Conservation (phyloP, 345 rosid genomes). For the Hypericum androsaemum region DNA sequence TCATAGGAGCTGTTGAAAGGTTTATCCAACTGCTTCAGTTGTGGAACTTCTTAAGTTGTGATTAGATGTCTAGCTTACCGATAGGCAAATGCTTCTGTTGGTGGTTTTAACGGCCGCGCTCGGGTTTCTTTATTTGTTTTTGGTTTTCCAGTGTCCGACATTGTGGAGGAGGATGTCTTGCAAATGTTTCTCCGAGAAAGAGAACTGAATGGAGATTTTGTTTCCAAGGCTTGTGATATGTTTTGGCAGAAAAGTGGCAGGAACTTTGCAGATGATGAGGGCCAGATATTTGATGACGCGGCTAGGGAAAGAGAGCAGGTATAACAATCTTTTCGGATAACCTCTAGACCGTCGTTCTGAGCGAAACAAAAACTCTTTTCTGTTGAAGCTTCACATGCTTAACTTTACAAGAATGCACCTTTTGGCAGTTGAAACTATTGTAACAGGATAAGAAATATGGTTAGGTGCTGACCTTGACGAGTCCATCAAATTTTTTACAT, state of each 20-base stretch:
- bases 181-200: slow-evolving; percentile 67
- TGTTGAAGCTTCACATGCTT: background rate
- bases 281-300: slow-evolving; percentile 12
- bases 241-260: slow-evolving; percentile 45
- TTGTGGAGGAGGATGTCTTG: slow-evolving; percentile 62
- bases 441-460: no score
- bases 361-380: no score
- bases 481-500: background rate
- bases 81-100: background rate
- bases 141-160: slow-evolving; percentile 33
- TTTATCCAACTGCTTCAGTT: no score
- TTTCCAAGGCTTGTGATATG: slow-evolving; percentile 65
- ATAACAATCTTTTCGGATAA: background rate
- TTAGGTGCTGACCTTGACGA: no score
- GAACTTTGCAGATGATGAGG: slow-evolving; percentile 34
- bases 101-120: background rate
- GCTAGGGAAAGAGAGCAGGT: slow-evolving; percentile 29
- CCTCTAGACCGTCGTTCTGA: no score
- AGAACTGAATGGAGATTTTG: slow-evolving; percentile 64
- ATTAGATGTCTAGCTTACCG: no score
- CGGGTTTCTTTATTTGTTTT: background rate
- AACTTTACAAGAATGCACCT: background rate
- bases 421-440: no score
- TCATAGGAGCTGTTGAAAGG: no score
- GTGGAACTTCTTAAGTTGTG: no score